Evolutionary conservation across 305 asterid genomes (phyloP), one percentile per base, ranked within the genome.

Genomic region (Fraxinus albicans): DNA sequence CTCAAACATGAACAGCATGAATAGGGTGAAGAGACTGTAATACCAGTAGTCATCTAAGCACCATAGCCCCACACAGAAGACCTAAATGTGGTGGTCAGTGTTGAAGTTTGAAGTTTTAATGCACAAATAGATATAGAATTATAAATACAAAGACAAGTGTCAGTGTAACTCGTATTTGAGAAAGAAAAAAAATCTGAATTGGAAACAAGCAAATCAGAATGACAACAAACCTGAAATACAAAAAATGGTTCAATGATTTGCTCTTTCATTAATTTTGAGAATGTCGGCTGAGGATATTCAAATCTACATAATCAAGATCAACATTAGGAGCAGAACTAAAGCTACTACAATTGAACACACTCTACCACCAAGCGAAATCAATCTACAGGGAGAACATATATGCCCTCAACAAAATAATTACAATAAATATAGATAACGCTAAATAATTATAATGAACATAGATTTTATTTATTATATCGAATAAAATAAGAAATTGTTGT

Each of bases 281-380:
- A 96, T 69, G 99, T 96, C 60, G 99, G 98, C 84, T 96, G 98
- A 80, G 99, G 99, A 91, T 96, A 96, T 85, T 96, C 99, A 81
- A 96, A 96, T 81, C 99, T 96, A 89, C 87, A 89, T 38, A 82
- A 67, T 77, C 50, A 84, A 74, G 33, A 86, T 76, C 74, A 72
- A 80, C 65, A 74, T 86, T 79, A 84, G 84, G 73, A 89, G 81
- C 87, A 84, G 77, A 50, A 53, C 19, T 65, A 79, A 81, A 77
- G 19, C 29, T 29, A 29, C 72, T 1, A 6, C 29, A 75, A 23
- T 21, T 27, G 79, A 75, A n/a, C 53, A 83, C 63, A 75, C 44
- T 17, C 60, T 69, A 63, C 76, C 75, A 38, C 63, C 44, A 81
- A 83, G 58, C 34, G 79, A 36, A 21, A 42, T 60, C 73, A 38